Evolutionary conservation across 1,139 yeast genomes (phyloP).

Genomic region (Yamadazyma sp.): DNA sequence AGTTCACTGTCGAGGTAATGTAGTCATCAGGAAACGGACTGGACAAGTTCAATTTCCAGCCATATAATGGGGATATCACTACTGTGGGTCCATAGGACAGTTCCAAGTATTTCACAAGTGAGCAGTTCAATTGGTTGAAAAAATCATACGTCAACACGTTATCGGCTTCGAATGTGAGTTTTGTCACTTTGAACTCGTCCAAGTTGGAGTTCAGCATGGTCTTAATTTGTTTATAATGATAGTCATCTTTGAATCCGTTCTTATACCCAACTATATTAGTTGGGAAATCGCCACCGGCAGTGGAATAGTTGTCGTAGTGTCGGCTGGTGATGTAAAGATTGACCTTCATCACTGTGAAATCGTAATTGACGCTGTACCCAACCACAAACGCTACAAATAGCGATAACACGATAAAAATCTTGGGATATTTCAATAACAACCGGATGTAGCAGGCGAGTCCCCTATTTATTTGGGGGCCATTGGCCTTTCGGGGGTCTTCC

Average conservation of each 20-base stretch:
- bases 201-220: conserved; percentile 5
- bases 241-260: conserved; percentile 4
- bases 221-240: conserved; percentile 5
- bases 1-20: conserved; percentile 21
- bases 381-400: conserved; percentile 47
- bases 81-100: conserved; percentile 7
- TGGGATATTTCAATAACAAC: conserved; percentile 10
- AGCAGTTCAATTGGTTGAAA: conserved; percentile 10
- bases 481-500: neutral
- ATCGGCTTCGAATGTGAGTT: conserved; percentile 8
- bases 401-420: conserved; percentile 46
- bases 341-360: conserved; percentile 20
- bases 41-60: conserved; percentile 9
- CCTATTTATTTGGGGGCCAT: neutral
- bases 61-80: conserved; percentile 11
- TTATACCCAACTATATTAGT: conserved; percentile 4
- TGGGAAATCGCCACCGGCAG: neutral
- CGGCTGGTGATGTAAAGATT: conserved; percentile 10
- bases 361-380: conserved; percentile 39
- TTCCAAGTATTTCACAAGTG: conserved; percentile 2
- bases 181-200: conserved; percentile 4
- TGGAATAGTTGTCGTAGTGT: neutral
- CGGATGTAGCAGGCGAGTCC: conserved; percentile 3
- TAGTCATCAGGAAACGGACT: conserved; percentile 6
- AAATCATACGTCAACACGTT: conserved; percentile 20